Percentiles rank a stretch among this genome's conserved stretches.
These are phyloP conservation scores for Melanopsichium pennsylvanicum DNA, from an alignment of 1,284 basidiomycete species.

Conservation along the genomic window DNA sequence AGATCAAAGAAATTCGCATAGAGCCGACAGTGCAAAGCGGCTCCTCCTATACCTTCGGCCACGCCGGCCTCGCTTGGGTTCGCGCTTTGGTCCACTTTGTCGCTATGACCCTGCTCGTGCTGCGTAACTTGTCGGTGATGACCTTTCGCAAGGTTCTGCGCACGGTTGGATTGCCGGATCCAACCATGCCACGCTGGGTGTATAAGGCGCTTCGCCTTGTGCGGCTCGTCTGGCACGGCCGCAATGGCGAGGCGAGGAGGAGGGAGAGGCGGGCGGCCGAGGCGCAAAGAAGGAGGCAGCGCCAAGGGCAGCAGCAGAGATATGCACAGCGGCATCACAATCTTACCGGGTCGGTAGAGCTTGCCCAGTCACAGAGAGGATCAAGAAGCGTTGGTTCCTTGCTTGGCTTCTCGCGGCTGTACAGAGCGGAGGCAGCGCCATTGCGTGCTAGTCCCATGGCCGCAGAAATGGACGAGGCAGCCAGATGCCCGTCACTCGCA, in stretches of 20 bases:
- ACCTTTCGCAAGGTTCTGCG: slow-evolving; percentile 2
- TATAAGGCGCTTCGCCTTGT: slow-evolving; percentile 29
- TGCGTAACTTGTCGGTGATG: slow-evolving; percentile 13
- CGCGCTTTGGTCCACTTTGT: slow-evolving; percentile 20
- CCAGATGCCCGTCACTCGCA: no score
- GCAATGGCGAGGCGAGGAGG: slow-evolving; percentile 53
- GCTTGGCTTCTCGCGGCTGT: no score
- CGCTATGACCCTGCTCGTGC: slow-evolving; percentile 9
- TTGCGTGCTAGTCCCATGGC: no score
- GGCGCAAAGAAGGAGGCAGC: neutral
- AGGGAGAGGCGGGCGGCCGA: slow-evolving; percentile 13
- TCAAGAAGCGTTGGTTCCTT: no score
- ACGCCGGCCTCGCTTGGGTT: slow-evolving; percentile 17
- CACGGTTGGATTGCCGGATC: slow-evolving; percentile 19
- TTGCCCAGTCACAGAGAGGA: no score
- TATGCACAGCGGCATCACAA: slow-evolving; percentile 1
- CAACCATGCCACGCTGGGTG: slow-evolving; percentile 31
- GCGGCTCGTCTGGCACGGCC: slow-evolving; percentile 61
- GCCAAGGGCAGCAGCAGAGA: slow-evolving; percentile 9
- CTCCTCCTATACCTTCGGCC: slow-evolving; percentile 5
- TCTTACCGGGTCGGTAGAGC: no score
- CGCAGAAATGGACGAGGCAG: no score
- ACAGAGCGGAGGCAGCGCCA: no score
- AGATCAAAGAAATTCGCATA: slow-evolving; percentile 48
- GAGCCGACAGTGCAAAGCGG: slow-evolving; percentile 18